These are phyloP conservation scores for Cryptosporidium sp. DNA, from an alignment of 169 alveolate species.

Conservation along the genomic window DNA sequence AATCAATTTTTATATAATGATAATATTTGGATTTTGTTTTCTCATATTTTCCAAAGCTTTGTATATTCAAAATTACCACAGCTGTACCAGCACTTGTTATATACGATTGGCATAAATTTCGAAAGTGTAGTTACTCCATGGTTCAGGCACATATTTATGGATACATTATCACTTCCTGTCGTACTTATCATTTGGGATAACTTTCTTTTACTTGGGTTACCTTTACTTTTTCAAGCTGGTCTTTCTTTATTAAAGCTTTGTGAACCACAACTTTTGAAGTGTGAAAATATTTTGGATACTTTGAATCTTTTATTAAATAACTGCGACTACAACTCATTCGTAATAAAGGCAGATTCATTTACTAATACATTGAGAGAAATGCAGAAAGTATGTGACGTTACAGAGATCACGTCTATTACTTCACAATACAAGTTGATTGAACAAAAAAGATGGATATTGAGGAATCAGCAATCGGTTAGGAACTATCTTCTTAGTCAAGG, in stretches of 20 bases:
- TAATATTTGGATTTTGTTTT: slow-evolving; percentile 41
- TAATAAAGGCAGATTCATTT: slow-evolving; percentile 40
- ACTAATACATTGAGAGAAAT: slow-evolving; percentile 24
- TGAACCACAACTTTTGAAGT: slow-evolving; percentile 47
- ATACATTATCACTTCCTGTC: slow-evolving; percentile 37
- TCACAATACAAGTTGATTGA: slow-evolving; percentile 61
- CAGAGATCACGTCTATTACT: slow-evolving; percentile 45
- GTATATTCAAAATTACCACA: slow-evolving; percentile 65
- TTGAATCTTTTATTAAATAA: slow-evolving; percentile 12
- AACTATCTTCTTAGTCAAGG: slow-evolving; percentile 30
- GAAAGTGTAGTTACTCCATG: slow-evolving; percentile 57
- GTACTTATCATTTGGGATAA: slow-evolving; percentile 66
- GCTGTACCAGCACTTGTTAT: slow-evolving; percentile 50
- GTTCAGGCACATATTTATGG: slow-evolving; percentile 63
- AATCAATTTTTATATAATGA: slow-evolving; percentile 23
- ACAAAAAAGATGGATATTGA: slow-evolving; percentile 69
- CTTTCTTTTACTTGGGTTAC: slow-evolving; percentile 51
- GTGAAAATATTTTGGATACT: slow-evolving; percentile 16
- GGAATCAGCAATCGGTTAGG: slow-evolving; percentile 42
- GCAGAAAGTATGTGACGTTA: slow-evolving; percentile 26
- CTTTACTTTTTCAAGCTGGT: slow-evolving; percentile 72
- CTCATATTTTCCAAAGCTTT: slow-evolving; percentile 64
- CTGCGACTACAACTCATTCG: slow-evolving; percentile 46
- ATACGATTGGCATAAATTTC: slow-evolving; percentile 45
- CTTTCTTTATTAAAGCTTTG: slow-evolving; percentile 39